Base-by-base conservation (phyloP, 306 rosid genomes). In the Ziziphus jujuba region DNA sequence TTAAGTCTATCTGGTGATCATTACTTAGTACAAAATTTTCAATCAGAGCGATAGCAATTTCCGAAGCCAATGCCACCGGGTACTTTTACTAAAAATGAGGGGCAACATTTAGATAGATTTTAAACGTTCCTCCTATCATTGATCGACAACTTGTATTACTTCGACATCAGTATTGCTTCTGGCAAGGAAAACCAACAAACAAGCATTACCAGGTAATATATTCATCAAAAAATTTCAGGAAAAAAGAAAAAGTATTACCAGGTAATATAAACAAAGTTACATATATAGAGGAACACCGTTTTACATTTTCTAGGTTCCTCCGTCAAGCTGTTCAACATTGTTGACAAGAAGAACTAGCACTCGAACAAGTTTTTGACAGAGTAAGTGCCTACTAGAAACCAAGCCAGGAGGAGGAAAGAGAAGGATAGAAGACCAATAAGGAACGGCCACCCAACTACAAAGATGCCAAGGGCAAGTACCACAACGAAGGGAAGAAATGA, bases 381-480 rank as follows among this genome's bases (percentile, higher is more conserved):
- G 59, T 84, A 90, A 56, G 88, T 79, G 23, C 85, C 99, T 51
- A 85, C 17, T 1, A 90, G 47, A 82, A 82, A 95, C 99, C 99
- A 95, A 36, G 84, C 85, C 21, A 95, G 2, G 2, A 95, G 80
- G 40, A 95, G 97, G n/a, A 84, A 44, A 22, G 95, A 77, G 35
- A 90, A 81, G 40, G 82, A 84, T 4, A 75, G 38, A 36, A 88
- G 79, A 44, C 89, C 99, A 40, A 84, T 58, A 72, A 81, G 57
- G 73, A 90, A 87, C 5, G 91, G 84, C 99, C 96, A 95, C 23
- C 99, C 97, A 63, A 80, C 95, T 76, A 84, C 69, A 58, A 69
- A 9, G 72, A 95, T 56, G 36, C 99, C 97, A 2, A 90, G 59
- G 65, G 73, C 65, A 59, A 85, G 79, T 73, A 90, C 99, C 80